Evolutionary conservation across 768 basidiomycete genomes (phyloP), one percentile per base, ranked within the genome.

Genomic region (Macrolepiota fuliginosa): DNA sequence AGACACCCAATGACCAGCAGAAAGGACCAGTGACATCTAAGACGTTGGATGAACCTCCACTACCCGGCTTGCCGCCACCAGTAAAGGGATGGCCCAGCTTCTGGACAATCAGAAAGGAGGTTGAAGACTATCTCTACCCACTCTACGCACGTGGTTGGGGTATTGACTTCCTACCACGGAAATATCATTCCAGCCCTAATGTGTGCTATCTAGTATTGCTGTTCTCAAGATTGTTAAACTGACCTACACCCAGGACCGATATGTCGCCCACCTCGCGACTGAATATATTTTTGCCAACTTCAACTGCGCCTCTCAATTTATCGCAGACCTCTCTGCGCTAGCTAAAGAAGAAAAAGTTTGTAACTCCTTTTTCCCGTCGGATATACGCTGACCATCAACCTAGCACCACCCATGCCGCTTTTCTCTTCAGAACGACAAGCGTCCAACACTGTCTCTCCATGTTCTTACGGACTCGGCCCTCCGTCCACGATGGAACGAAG

Each of bases 111-210:
- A 46, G 29, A 54, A 25, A n/a, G 27, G 60, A 61, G 17, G 53
- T 47, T 2, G 53, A 61, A 37, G 45, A 54, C 4, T 55, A 47
- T 22, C 53, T 61, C 0, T 61, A 61, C 46, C 60, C 60, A 3
- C 36, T 61, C n/a, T 61, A 61, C 45, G 35, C 27, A 1, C 60
- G 60, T 15, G 60, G 60, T 1, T 61, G 60, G 60, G 60, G 60
- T 19, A 42, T 61, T 35, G 15, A 42, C 15, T 61, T 61, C 53
- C 17, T 37, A 1, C 52, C 60, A 25, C 25, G 60, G 11, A 47
- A 27, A 25, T 25, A 54, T 19, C 29, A 54, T 29, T 9, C 22
- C 13, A n/a, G 7, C 3, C 29, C n/a, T 50, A 46, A 55, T 24
- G 60, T 61, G 11, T 19, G 22, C 1, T 19, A 17, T 51, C 5